Evolutionary conservation across 2,329 filamentous ascomycete genomes (phyloP).

Genomic region (Elsinoe perseae): DNA sequence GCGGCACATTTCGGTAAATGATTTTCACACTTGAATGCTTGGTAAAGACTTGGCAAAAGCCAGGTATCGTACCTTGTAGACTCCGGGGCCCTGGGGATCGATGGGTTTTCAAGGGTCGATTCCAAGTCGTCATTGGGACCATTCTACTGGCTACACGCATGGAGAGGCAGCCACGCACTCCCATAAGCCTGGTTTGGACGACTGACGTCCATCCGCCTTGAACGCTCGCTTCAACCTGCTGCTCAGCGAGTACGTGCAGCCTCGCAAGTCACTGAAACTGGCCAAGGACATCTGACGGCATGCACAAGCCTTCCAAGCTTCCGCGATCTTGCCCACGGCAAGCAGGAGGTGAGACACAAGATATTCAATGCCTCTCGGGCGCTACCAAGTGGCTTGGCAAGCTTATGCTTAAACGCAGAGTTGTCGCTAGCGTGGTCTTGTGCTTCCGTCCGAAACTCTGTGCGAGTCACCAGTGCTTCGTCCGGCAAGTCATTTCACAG

Average conservation of each 20-base stretch:
- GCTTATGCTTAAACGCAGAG: background rate
- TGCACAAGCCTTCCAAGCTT: background rate
- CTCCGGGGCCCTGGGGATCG: constrained; percentile 6
- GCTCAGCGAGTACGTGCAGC: background rate
- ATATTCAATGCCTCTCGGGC: background rate
- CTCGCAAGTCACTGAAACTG: background rate
- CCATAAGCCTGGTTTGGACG: background rate
- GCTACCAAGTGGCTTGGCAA: background rate
- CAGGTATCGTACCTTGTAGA: background rate
- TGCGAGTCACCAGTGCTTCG: background rate
- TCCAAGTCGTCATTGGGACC: background rate
- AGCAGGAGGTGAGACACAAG: background rate
- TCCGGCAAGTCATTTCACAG: background rate
- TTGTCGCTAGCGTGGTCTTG: background rate
- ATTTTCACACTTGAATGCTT: constrained; percentile 3
- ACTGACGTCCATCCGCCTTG: background rate
- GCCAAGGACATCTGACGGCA: background rate
- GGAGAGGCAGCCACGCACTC: background rate
- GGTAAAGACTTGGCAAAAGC: background rate
- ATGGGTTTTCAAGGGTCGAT: background rate
- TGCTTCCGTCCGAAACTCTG: constrained; percentile 3
- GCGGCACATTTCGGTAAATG: constrained; percentile 9
- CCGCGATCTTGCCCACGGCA: background rate
- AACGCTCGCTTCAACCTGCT: background rate
- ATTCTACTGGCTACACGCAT: background rate